Percentiles rank a stretch among this genome's conserved stretches.
Conservation (phyloP, 495 filamentous ascomycete species). For the Neurospora sp. region DNA sequence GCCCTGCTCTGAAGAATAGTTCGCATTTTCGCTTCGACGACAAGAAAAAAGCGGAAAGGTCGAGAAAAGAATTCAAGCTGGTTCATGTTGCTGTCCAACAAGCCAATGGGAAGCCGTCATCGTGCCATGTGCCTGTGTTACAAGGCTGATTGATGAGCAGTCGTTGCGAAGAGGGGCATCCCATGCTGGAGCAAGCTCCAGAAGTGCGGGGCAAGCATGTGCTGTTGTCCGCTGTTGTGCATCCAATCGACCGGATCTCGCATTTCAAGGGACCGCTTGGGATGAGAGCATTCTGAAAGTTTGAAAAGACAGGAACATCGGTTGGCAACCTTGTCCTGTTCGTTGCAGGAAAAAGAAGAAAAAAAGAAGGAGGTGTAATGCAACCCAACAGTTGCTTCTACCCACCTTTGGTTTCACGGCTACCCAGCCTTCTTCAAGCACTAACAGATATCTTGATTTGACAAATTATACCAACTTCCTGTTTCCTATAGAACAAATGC, state of each 20-base stretch:
- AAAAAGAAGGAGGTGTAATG: neutral
- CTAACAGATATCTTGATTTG: neutral
- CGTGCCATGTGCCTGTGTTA: constrained; percentile 18
- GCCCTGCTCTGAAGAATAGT: neutral
- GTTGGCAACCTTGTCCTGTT: neutral
- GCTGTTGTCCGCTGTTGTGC: neutral
- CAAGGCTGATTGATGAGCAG: constrained; percentile 13
- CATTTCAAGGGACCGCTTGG: neutral
- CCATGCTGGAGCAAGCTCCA: constrained; percentile 1
- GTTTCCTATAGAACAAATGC: neutral
- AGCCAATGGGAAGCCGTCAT: constrained; percentile 16
- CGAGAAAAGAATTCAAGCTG: neutral
- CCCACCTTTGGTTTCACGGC: neutral
- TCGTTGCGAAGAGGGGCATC: neutral
- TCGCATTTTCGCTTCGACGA: neutral
- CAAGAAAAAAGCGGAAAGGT: neutral
- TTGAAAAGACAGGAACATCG: neutral
- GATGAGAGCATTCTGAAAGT: neutral
- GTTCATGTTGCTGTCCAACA: neutral
- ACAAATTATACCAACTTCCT: neutral
- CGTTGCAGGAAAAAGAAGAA: neutral
- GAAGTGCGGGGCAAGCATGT: constrained; percentile 13
- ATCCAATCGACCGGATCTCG: neutral
- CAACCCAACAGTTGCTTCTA: neutral
- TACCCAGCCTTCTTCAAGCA: neutral